Evolutionary conservation across 768 basidiomycete species (phyloP).

Genomic region (Gautieria morchelliformis): DNA sequence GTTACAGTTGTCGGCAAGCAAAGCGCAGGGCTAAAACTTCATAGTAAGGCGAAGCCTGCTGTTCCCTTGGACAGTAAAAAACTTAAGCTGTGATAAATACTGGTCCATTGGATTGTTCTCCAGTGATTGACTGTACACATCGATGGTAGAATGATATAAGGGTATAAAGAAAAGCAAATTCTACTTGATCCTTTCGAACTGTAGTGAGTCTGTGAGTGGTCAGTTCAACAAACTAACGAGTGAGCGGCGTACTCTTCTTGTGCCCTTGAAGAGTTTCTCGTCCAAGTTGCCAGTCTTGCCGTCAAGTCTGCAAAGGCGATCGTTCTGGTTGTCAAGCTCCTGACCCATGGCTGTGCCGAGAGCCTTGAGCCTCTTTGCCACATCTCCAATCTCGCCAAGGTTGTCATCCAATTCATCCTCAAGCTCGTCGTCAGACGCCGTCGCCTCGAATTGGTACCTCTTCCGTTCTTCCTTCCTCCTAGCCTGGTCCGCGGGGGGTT

Average conservation of each 20-base stretch:
- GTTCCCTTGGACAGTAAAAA: background rate
- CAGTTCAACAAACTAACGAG: background rate
- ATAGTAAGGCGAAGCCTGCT: conserved; percentile 11
- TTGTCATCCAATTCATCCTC: conserved; percentile 94
- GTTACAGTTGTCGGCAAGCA: conserved; percentile 82
- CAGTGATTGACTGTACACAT: background rate
- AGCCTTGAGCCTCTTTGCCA: conserved; percentile 69
- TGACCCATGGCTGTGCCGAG: conserved; percentile 76
- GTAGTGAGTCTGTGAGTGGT: background rate
- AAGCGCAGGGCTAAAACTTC: conserved; percentile 28
- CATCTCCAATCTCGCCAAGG: conserved; percentile 73
- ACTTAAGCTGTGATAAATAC: conserved; percentile 5
- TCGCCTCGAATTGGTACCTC: conserved; percentile 87
- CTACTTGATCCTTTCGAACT: conserved; percentile 7
- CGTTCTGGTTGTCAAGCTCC: conserved; percentile 84
- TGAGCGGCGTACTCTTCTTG: conserved; percentile 52
- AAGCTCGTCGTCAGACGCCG: conserved; percentile 83
- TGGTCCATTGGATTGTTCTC: conserved; percentile 2
- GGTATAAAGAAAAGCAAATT: background rate
- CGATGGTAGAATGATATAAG: background rate
- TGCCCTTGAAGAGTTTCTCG: conserved; percentile 68
- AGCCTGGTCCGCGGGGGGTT: conserved; percentile 41
- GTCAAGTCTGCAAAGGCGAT: conserved; percentile 63
- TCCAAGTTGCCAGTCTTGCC: conserved; percentile 73
- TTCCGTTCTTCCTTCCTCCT: conserved; percentile 61